These are phyloP conservation scores for Eutypella sp. DNA, from an alignment of 2,329 filamentous ascomycete species.

Conservation along the genomic window DNA sequence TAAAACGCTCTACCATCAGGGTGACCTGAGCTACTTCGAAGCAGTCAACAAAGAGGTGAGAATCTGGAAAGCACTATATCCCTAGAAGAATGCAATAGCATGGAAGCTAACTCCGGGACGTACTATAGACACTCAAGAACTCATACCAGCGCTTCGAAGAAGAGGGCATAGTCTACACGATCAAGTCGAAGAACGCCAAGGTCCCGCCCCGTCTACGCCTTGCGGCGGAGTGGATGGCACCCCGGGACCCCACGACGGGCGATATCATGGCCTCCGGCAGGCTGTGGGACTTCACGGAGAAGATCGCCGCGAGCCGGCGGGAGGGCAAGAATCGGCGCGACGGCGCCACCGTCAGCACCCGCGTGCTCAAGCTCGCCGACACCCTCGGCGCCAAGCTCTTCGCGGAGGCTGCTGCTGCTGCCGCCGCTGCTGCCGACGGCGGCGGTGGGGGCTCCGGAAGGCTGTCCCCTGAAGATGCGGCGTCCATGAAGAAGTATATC, in stretches of 20 bases:
- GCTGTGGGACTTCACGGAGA: slow-evolving; percentile 88
- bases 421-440: slow-evolving; percentile 3
- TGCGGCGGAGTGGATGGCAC: slow-evolving; percentile 68
- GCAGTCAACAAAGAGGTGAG: slow-evolving; percentile 83
- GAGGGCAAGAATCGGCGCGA: slow-evolving; percentile 97
- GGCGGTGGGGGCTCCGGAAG: slow-evolving; percentile 30
- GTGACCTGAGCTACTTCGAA: slow-evolving; percentile 94
- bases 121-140: slow-evolving; percentile 70
- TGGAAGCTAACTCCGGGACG: background rate
- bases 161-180: slow-evolving; percentile 77
- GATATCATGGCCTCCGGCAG: slow-evolving; percentile 64
- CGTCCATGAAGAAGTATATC: slow-evolving; percentile 36
- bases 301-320: slow-evolving; percentile 73
- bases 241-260: slow-evolving; percentile 57
- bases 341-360: slow-evolving; percentile 77
- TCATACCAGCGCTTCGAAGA: slow-evolving; percentile 84
- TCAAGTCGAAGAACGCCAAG: slow-evolving; percentile 63
- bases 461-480: slow-evolving; percentile 47
- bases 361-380: slow-evolving; percentile 76
- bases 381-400: slow-evolving; percentile 67
- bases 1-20: slow-evolving; percentile 96
- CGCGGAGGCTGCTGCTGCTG: slow-evolving; percentile 43
- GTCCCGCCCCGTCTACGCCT: slow-evolving; percentile 60
- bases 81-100: background rate
- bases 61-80: background rate